Conservation (phyloP, 73 alveolate genomes). For the Tetrahymena thermophila region DNA sequence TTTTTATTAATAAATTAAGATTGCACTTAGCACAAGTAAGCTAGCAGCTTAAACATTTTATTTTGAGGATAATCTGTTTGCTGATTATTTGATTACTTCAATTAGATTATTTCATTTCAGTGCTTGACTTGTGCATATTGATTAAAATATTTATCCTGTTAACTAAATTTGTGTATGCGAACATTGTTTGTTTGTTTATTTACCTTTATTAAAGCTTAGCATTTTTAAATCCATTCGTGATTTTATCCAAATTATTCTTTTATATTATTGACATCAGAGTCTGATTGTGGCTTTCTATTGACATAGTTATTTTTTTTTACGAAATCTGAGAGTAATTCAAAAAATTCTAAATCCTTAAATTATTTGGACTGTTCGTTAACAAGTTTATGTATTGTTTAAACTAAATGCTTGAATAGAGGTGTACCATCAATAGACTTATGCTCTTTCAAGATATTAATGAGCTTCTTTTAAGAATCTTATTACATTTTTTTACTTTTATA, state of each 20-base stretch:
- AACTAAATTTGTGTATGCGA: not conserved
- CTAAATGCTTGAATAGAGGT: not conserved
- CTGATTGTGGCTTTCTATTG: not conserved
- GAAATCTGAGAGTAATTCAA: not conserved
- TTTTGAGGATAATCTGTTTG: not conserved
- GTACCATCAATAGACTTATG: not conserved
- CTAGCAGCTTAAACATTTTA: too few relatives aligned
- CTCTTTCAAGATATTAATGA: not conserved
- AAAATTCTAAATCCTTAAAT: not conserved
- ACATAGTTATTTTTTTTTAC: not conserved
- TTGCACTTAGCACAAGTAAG: not conserved
- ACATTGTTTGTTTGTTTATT: too few relatives aligned
- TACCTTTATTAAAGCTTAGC: not conserved
- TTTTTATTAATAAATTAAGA: too few relatives aligned
- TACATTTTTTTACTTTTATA: not conserved
- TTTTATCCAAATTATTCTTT: not conserved
- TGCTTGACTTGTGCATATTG: not conserved
- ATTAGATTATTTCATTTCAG: too few relatives aligned
- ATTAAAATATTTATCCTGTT: not conserved
- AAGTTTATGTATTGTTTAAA: not conserved
- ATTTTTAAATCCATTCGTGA: not conserved
- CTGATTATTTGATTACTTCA: not conserved
- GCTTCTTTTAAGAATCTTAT: not conserved
- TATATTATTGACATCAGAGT: not conserved
- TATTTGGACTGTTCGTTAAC: not conserved